Percentiles rank a stretch among this genome's conserved stretches.
Evolutionary conservation across 495 filamentous ascomycete genomes (phyloP).

Genomic region (Aspergillus mulundensis): DNA sequence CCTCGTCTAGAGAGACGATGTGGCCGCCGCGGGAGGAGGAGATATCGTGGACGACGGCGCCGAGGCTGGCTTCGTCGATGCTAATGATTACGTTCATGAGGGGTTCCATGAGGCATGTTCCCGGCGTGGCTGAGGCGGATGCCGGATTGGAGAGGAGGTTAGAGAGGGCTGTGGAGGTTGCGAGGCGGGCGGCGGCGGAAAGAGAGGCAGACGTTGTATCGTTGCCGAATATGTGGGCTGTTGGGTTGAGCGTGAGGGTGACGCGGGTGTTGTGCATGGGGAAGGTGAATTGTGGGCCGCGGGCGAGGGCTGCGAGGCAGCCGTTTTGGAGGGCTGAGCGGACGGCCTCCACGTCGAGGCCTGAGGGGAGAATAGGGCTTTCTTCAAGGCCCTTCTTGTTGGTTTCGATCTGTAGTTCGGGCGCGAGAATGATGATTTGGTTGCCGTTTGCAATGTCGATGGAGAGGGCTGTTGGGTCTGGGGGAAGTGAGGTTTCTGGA

Average conservation of each 20-base stretch:
- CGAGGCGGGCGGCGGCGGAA: slow-evolving; percentile 69
- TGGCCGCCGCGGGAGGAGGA: slow-evolving; percentile 76
- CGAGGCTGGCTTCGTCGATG: slow-evolving; percentile 76
- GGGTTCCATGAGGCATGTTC: slow-evolving; percentile 77
- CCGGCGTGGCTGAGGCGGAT: slow-evolving; percentile 26
- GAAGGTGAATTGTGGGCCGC: slow-evolving; percentile 72
- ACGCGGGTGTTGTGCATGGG: slow-evolving; percentile 71
- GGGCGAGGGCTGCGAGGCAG: slow-evolving; percentile 75
- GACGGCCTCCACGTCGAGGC: slow-evolving; percentile 53
- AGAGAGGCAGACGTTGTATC: slow-evolving; percentile 72
- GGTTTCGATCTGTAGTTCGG: slow-evolving; percentile 38
- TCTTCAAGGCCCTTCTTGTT: slow-evolving; percentile 35
- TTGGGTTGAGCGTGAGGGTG: slow-evolving; percentile 61
- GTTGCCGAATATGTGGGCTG: slow-evolving; percentile 59
- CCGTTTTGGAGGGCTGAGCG: slow-evolving; percentile 71
- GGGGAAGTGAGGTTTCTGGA: slow-evolving; percentile 21
- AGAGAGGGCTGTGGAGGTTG: slow-evolving; percentile 62
- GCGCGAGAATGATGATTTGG: slow-evolving; percentile 53
- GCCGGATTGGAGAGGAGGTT: slow-evolving; percentile 29
- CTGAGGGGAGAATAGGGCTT: slow-evolving; percentile 49
- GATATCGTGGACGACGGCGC: slow-evolving; percentile 87
- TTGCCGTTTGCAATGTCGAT: slow-evolving; percentile 47
- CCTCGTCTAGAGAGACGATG: slow-evolving; percentile 74
- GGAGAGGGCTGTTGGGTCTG: slow-evolving; percentile 25
- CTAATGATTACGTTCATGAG: slow-evolving; percentile 83